These are phyloP conservation scores for Tetrahymena elliotti DNA, from an alignment of 73 alveolate species.

Conservation along the genomic window DNA sequence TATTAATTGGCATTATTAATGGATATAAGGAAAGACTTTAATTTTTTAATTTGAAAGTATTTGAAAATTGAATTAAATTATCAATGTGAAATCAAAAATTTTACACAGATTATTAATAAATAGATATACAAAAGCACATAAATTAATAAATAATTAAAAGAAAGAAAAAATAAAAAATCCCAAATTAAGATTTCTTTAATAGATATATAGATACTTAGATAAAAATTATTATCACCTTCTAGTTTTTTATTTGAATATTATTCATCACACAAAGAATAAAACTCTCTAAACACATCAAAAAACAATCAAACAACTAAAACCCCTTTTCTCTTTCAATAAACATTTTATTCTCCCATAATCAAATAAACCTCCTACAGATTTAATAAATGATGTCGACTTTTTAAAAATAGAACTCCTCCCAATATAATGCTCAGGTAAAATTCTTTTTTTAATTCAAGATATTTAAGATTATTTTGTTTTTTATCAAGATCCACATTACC, in stretches of 20 bases:
- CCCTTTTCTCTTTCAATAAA: neutral
- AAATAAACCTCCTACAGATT: neutral
- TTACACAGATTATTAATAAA: neutral
- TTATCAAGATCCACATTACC: neutral
- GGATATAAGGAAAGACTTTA: neutral
- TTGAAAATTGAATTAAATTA: neutral
- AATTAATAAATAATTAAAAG: neutral
- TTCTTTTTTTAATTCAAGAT: neutral
- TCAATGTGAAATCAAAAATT: neutral
- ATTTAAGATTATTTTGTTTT: neutral
- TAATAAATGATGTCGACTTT: neutral
- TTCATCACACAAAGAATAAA: neutral
- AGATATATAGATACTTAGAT: neutral
- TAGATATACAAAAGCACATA: neutral
- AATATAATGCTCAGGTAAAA: neutral
- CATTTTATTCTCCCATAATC: neutral
- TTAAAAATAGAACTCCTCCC: neutral
- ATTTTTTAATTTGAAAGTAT: neutral
- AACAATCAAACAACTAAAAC: neutral
- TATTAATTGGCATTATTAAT: neutral
- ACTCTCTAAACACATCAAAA: neutral
- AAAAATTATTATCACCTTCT: neutral
- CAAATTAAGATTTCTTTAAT: neutral
- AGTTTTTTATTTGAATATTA: neutral
- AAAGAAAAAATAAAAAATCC: neutral